These are phyloP conservation scores for Leucocoprinus sp. DNA, from an alignment of 768 basidiomycete species.

Conservation along the genomic window DNA sequence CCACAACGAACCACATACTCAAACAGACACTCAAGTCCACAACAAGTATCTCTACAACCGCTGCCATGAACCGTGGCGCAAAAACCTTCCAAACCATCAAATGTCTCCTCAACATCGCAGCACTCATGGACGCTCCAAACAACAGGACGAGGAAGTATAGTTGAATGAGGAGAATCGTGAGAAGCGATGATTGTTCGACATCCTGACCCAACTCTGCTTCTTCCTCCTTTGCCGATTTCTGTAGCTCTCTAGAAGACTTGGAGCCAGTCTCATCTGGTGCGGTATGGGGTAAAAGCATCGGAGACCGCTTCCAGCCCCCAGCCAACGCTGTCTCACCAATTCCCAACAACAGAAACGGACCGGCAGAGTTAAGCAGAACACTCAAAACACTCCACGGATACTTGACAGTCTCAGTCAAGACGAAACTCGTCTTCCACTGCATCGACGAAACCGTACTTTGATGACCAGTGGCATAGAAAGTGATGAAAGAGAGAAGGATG, in stretches of 20 bases:
- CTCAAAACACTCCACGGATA: conserved; percentile 73
- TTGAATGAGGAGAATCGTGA: conserved; percentile 58
- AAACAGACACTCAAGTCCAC: conserved; percentile 61
- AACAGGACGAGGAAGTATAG: conserved; percentile 60
- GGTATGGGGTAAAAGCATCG: conserved; percentile 22
- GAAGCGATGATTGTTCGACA: conserved; percentile 31
- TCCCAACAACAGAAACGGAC: conserved; percentile 48
- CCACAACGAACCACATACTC: conserved; percentile 20
- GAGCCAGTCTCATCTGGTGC: not conserved
- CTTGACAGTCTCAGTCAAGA: conserved; percentile 58
- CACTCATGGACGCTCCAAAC: conserved; percentile 61
- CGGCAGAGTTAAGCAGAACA: conserved; percentile 70
- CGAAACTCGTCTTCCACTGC: conserved; percentile 93
- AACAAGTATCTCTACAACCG: conserved; percentile 52
- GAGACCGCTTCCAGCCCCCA: conserved; percentile 78
- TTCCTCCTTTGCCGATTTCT: conserved; percentile 10
- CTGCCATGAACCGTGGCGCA: conserved; percentile 88
- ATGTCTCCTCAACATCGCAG: conserved; percentile 73
- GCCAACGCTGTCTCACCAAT: conserved; percentile 52
- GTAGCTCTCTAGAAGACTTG: not conserved
- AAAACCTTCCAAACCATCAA: conserved; percentile 99
- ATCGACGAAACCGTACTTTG: conserved; percentile 83
- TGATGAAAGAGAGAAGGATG: conserved; percentile 64
- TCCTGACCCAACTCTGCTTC: conserved; percentile 20
- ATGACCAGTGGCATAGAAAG: conserved; percentile 88